phyloP scores from a whole-genome alignment of 495 filamentous ascomycete species.

The Cercophora sp. region DNA sequence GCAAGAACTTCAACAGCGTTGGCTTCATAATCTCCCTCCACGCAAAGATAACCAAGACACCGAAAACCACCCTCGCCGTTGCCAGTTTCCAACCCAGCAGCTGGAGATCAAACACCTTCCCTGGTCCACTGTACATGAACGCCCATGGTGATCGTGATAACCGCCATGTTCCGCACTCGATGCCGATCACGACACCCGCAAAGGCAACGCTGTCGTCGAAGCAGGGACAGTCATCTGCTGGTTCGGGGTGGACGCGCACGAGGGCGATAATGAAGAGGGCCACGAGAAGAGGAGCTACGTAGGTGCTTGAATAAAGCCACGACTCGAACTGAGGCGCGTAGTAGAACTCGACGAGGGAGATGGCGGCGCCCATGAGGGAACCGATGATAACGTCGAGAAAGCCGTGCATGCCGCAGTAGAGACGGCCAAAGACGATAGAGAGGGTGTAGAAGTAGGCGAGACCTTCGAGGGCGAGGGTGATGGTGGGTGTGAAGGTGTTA shows the following conservation, averaged over 20 bases:
- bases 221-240: conserved; percentile 93
- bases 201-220: conserved; percentile 97
- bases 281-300: conserved; percentile 55
- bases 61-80: conserved; percentile 63
- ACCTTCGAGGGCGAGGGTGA: conserved; percentile 57
- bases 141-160: conserved; percentile 59
- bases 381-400: conserved; percentile 87
- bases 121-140: conserved; percentile 46
- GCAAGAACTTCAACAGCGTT: conserved; percentile 66
- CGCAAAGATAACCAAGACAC: conserved; percentile 76
- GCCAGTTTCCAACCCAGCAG: conserved; percentile 56
- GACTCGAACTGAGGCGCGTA: conserved; percentile 64
- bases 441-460: conserved; percentile 76
- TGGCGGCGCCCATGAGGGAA: conserved; percentile 62
- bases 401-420: conserved; percentile 99
- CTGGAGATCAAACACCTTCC: conserved; percentile 54
- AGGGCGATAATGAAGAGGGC: conserved; percentile 64
- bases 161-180: conserved; percentile 78
- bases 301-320: conserved; percentile 56
- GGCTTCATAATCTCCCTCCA: conserved; percentile 91
- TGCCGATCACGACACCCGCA: conserved; percentile 79
- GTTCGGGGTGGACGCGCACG: conserved; percentile 89
- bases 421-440: conserved; percentile 84
- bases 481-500: conserved; percentile 45
- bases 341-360: conserved; percentile 65